These are phyloP conservation scores for Podospora anserina DNA, from an alignment of 495 filamentous ascomycete genomes.

Conservation along the genomic window DNA sequence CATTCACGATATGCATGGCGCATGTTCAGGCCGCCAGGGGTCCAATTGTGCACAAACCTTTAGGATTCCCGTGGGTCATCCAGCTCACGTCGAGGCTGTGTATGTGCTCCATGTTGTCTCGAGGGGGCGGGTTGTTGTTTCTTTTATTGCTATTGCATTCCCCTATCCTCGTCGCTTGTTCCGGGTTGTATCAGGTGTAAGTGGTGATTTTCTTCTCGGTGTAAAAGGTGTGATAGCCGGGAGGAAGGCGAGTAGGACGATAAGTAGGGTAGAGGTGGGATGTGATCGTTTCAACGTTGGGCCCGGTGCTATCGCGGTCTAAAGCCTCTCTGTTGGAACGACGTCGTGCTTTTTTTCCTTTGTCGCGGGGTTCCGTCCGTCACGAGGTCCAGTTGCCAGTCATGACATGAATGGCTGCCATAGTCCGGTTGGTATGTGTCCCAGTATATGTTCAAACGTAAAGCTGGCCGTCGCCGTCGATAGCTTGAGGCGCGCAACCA, in stretches of 20 bases:
- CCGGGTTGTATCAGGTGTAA: neutral
- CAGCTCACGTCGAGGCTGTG: slow-evolving; percentile 66
- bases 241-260: neutral
- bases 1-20: neutral
- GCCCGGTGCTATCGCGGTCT: neutral
- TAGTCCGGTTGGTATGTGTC: neutral
- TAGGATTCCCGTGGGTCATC: slow-evolving; percentile 54
- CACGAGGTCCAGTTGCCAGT: neutral
- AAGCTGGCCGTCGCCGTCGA: neutral
- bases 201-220: neutral
- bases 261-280: neutral
- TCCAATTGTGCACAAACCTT: slow-evolving; percentile 35
- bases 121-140: slow-evolving; percentile 15
- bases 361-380: neutral
- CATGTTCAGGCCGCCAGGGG: neutral
- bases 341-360: neutral
- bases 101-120: slow-evolving; percentile 55
- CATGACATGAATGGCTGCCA: neutral
- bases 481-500: neutral
- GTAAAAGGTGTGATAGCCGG: neutral
- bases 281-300: neutral
- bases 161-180: neutral
- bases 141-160: slow-evolving; percentile 2
- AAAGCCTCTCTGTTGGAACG: neutral
- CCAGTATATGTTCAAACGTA: neutral